Evolutionary conservation across 2,329 filamentous ascomycete genomes (phyloP), one percentile per base, ranked within the genome.

Genomic region (Grosmannia penicillata): DNA sequence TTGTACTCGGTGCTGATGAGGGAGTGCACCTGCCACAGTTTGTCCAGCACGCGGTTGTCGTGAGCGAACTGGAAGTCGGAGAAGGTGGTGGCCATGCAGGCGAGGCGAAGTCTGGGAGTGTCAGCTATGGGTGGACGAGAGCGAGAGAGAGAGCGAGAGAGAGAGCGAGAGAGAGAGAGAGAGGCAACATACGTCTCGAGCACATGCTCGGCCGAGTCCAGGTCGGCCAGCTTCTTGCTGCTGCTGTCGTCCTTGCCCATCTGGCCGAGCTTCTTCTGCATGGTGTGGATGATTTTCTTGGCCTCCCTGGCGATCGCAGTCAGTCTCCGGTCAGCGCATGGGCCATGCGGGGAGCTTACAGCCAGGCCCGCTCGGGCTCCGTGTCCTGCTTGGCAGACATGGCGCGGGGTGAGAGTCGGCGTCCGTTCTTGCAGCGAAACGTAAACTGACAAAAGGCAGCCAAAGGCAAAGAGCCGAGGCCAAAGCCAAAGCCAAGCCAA

Each of bases 1-100:
- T 83, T 74, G 60, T 89, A 94, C 52, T 78, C 75, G 48, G 66
- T 69, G 54, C 91, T 93, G 55, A 93, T 76, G 48, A 73, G 70
- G 44, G 72, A 70, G 58, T 96, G 89, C 38, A 75, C 70, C 43
- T 75, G 66, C 89, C 89, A 96, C 33, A 96, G 70, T 43, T 66
- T 69, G 41, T 64, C 58, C 56, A 94, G 85, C 37, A 80, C 69
- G 40, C 75, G 68, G 45, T 75, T 68, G 45, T 65, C 62, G 43
- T 64, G 66, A 36, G 78, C 76, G 59, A 71, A 75, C 46, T 73
- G 64, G 51, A 83, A 75, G 56, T 93, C 78, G 53, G 70, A 61
- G 53, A 85, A 82, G 43, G 89, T 76, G 40, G 75, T 72, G 46
- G 71, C 68, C 53, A 87, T 76, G 54, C 79, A 87, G 42, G 72